Conservation (phyloP, 768 basidiomycete genomes). For the Tremella mesenterica region DNA sequence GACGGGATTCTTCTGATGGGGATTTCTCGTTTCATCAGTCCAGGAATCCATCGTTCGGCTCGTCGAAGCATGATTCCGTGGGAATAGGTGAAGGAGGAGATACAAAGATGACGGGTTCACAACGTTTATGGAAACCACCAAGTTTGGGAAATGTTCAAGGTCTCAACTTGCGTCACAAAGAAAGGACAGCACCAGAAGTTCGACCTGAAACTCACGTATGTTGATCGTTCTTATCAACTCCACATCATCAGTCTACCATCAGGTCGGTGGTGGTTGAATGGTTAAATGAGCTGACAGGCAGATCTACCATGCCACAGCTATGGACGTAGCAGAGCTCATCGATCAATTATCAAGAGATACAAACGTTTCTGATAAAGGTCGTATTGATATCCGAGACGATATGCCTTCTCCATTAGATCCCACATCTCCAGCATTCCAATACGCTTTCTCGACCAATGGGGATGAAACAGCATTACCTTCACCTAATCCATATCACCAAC, state of each 20-base stretch:
- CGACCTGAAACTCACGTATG: constrained; percentile 35
- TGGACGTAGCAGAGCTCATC: constrained; percentile 37
- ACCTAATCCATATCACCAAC: constrained; percentile 23
- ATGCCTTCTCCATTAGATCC: neutral
- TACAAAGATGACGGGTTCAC: too few relatives aligned
- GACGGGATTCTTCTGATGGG: neutral
- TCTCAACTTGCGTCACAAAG: constrained; percentile 31
- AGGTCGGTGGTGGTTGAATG: neutral
- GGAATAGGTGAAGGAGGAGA: neutral
- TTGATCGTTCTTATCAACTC: neutral
- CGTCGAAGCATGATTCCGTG: constrained; percentile 3
- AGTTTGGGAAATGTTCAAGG: too few relatives aligned
- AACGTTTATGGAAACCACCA: too few relatives aligned
- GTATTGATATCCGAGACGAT: constrained; percentile 23
- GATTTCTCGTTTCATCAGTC: constrained; percentile 7
- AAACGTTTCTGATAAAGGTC: constrained; percentile 18
- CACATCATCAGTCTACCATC: too few relatives aligned
- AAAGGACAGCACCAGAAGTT: constrained; percentile 6
- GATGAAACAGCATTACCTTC: constrained; percentile 3
- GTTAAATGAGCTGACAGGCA: constrained; percentile 6
- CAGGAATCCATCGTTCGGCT: constrained; percentile 13
- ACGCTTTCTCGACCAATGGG: neutral
- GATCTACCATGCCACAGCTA: constrained; percentile 31
- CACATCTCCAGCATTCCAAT: neutral
- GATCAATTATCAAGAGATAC: constrained; percentile 28